Evolutionary conservation across 768 basidiomycete species (phyloP), one percentile per base, ranked within the genome.

Genomic region (Auricularia sp.): DNA sequence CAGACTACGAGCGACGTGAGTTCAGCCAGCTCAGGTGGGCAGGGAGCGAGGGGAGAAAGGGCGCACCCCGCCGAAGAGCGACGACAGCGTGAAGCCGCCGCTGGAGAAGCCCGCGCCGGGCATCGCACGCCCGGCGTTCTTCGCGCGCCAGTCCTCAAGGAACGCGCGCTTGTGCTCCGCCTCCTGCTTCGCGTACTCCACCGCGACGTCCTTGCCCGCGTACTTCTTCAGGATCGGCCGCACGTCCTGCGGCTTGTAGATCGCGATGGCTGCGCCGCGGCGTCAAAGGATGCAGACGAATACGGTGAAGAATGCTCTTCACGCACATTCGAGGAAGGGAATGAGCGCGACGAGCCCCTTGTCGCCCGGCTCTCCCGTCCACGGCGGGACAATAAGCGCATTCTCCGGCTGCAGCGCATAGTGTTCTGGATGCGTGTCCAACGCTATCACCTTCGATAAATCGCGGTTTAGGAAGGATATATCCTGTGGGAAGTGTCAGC

Each of bases 391-490:
- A 61, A 92, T 77, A 65, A 98, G 81, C 0, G 92, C 84, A 70
- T 98, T 98, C 70, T 97, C 93, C 3, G 90, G 93, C 68, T 98
- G 90, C 0, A 88, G 81, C 42, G 79, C 76, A 21, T 84, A 80
- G 71, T 94, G 92, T 37, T 93, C 90, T 5, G 88, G 78, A 68
- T 89, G 78, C 0, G 94, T 90, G 73, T 98, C 97, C 36, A 99
- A 82, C 35, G 90, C 72, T 70, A 98, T 80, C 61, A 95, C 93
- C 78, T 92, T 94, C 62, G 87, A 88, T 5, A 96, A 84, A 73
- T 95, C 92, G 61, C 97, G 89, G 76, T 98, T 98, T 37, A 99
- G 83, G 75, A 94, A 98, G 0, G 93, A 89, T 29, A 98, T 80
- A 72, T 99, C 97, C 86, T 91, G 68, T 8, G 61, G 35, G 45